Evolutionary conservation across 1,139 yeast genomes (phyloP).

Genomic region (Yamadazyma triangularis): DNA sequence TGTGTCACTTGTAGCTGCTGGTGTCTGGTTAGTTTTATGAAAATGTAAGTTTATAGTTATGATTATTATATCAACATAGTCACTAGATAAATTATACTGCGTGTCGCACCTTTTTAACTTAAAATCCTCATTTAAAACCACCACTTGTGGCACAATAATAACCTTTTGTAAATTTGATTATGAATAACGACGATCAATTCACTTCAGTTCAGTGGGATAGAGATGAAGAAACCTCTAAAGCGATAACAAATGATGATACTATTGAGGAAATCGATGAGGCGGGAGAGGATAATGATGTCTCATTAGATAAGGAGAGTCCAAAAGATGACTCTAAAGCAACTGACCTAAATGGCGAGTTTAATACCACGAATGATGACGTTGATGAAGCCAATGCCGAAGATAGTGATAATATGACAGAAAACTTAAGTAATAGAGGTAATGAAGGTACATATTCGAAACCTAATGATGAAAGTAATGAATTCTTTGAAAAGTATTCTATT

Average conservation of each 20-base stretch:
- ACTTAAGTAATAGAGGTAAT: conserved; percentile 28
- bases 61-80: too few species aligned
- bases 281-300: background rate
- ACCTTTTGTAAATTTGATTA: conserved; percentile 13
- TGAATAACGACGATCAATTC: conserved; percentile 43
- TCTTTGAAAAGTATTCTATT: conserved; percentile 23
- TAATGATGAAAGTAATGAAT: background rate
- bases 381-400: conserved; percentile 1
- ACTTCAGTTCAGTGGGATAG: conserved; percentile 59
- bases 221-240: conserved; percentile 17
- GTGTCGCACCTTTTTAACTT: too few species aligned
- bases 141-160: too few species aligned
- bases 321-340: background rate
- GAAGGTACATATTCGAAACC: background rate
- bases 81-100: too few species aligned
- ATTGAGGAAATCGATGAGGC: background rate
- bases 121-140: too few species aligned
- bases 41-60: too few species aligned
- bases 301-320: background rate
- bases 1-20: conserved; percentile 57
- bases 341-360: too few species aligned
- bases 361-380: background rate
- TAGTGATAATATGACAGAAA: background rate
- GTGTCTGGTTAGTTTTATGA: conserved; percentile 66
- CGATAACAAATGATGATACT: background rate